Evolutionary conservation across 192 early-diverging fungal species (phyloP).

Genomic region (Physocladia obscura): DNA sequence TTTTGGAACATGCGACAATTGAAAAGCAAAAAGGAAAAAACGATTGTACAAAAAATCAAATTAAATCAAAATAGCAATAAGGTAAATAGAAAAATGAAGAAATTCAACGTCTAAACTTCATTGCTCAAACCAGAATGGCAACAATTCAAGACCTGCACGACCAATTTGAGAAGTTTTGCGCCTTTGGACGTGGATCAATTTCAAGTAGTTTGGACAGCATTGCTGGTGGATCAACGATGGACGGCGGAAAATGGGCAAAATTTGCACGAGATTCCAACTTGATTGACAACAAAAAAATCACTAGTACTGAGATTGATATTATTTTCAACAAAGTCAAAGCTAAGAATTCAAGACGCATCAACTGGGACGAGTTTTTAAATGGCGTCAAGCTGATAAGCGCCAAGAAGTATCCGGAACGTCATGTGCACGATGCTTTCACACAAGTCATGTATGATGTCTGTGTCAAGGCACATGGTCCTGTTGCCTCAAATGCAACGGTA

Average conservation of each 20-base stretch:
- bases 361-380: slow-evolving; percentile 45
- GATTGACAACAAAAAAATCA: slow-evolving; percentile 47
- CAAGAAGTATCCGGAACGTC: slow-evolving; percentile 48
- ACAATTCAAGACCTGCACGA: slow-evolving; percentile 9
- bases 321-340: slow-evolving; percentile 61
- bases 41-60: no score
- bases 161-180: slow-evolving; percentile 24
- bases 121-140: no score
- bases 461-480: slow-evolving; percentile 8
- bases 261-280: slow-evolving; percentile 50
- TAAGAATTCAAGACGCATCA: slow-evolving; percentile 46
- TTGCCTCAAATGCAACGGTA: background rate
- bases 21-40: no score
- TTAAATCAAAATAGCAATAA: no score
- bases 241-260: slow-evolving; percentile 40
- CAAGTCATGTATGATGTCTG: slow-evolving; percentile 27
- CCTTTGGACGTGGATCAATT: slow-evolving; percentile 17
- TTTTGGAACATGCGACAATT: no score
- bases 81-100: no score
- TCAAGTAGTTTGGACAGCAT: background rate
- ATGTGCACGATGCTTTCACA: slow-evolving; percentile 36
- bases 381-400: slow-evolving; percentile 42
- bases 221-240: slow-evolving; percentile 6
- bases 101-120: no score
- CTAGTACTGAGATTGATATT: slow-evolving; percentile 56